These are phyloP conservation scores for Pisolithus microcarpus DNA, from an alignment of 768 basidiomycete genomes.

Conservation along the genomic window DNA sequence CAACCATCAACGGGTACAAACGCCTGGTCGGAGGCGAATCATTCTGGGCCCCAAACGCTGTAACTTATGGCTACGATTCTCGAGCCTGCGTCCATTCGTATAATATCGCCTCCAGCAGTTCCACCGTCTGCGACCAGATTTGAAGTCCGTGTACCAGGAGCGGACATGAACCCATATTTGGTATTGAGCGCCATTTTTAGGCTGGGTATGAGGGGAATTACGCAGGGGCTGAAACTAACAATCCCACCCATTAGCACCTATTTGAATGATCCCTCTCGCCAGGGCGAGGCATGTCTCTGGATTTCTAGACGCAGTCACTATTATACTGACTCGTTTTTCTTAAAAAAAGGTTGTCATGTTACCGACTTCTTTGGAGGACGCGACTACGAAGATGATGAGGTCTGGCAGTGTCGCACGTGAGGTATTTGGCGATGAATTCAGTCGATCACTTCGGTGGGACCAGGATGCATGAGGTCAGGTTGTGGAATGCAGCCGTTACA, in stretches of 20 bases:
- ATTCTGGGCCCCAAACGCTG: constrained; percentile 90
- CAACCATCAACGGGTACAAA: constrained; percentile 96
- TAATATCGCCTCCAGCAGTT: constrained; percentile 88
- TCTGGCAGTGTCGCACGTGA: constrained; percentile 77
- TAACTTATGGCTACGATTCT: constrained; percentile 94
- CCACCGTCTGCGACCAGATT: constrained; percentile 76
- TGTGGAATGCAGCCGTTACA: constrained; percentile 88
- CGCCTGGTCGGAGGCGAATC: constrained; percentile 89
- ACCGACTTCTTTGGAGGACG: constrained; percentile 71
- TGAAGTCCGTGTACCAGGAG: constrained; percentile 92
- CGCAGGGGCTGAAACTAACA: constrained; percentile 60
- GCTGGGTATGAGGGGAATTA: constrained; percentile 82
- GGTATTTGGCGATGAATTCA: constrained; percentile 81
- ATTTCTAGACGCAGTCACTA: constrained; percentile 1
- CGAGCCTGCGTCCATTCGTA: constrained; percentile 86
- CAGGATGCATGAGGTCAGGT: constrained; percentile 80
- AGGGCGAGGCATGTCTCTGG: constrained; percentile 46
- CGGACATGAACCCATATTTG: constrained; percentile 94
- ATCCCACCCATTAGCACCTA: constrained; percentile 56
- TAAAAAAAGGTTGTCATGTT: constrained; percentile 57
- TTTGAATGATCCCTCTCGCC: constrained; percentile 38
- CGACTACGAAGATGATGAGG: constrained; percentile 75
- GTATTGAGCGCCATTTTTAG: constrained; percentile 83
- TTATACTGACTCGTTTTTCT: background rate
- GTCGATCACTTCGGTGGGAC: constrained; percentile 95